Evolutionary conservation across 192 early-diverging fungal genomes (phyloP).

Genomic region (Coemansia sp.): DNA sequence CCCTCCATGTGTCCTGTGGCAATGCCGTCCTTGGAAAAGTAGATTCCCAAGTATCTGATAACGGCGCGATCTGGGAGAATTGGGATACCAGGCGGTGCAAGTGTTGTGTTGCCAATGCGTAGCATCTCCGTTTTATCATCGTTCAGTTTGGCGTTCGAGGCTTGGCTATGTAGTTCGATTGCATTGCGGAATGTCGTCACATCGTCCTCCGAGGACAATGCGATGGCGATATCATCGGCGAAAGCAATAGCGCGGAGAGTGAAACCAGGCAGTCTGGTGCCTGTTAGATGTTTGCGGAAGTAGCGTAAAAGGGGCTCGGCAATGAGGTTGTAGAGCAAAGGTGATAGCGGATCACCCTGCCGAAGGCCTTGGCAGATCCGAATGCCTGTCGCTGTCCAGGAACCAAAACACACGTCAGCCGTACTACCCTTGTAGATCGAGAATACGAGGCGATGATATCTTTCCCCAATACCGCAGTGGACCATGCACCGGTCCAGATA

Average conservation of each 20-base stretch:
- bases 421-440: slow-evolving; percentile 7
- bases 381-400: neutral
- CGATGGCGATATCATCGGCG: slow-evolving; percentile 16
- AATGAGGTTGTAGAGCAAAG: slow-evolving; percentile 5
- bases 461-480: slow-evolving; percentile 1
- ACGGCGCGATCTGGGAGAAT: neutral
- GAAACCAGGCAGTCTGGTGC: neutral
- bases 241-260: slow-evolving; percentile 7
- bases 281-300: neutral
- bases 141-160: slow-evolving; percentile 15
- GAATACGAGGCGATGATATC: neutral
- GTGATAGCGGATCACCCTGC: slow-evolving; percentile 7
- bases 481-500: slow-evolving; percentile 12
- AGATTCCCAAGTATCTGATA: slow-evolving; percentile 14
- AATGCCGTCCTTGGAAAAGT: slow-evolving; percentile 2
- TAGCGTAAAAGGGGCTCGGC: slow-evolving; percentile 16
- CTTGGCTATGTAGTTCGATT: neutral
- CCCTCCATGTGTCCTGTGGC: neutral
- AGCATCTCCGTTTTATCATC: slow-evolving; percentile 16
- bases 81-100: neutral
- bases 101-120: neutral
- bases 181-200: neutral
- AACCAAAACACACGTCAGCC: neutral
- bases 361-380: neutral
- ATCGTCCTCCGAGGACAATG: neutral